Conservation (phyloP, 73 alveolate species). For the Stentor roeselii region DNA sequence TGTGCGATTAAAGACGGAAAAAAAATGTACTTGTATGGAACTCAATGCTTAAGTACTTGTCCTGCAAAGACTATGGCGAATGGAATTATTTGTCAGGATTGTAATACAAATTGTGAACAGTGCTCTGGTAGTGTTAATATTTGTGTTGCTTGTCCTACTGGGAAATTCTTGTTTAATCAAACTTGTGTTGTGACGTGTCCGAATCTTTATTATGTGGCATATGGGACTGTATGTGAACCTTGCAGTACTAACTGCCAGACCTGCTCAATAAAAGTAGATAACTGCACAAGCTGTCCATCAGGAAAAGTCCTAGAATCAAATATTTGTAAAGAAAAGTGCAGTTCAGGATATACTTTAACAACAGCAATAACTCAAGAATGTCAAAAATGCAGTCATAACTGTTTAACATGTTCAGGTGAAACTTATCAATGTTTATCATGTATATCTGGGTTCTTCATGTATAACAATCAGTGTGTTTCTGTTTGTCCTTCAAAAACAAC, state of each 20-base stretch:
- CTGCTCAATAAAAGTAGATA: background rate
- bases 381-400: background rate
- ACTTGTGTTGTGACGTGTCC: background rate
- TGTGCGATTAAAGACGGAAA: background rate
- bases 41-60: slow-evolving; percentile 5
- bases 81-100: slow-evolving; percentile 11
- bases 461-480: background rate
- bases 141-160: background rate
- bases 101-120: background rate
- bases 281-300: background rate
- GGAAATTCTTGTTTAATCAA: background rate
- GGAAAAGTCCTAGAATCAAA: background rate
- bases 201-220: background rate
- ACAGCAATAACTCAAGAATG: background rate
- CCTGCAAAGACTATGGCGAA: slow-evolving; percentile 4
- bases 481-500: background rate
- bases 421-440: background rate
- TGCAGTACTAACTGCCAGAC: background rate
- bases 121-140: background rate
- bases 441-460: background rate
- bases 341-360: background rate
- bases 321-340: background rate
- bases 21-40: background rate
- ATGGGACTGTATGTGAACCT: background rate
- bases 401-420: background rate